Evolutionary conservation across 2,329 filamentous ascomycete genomes (phyloP), one percentile per base, ranked within the genome.

Genomic region (Neodidymelliopsis sp.): DNA sequence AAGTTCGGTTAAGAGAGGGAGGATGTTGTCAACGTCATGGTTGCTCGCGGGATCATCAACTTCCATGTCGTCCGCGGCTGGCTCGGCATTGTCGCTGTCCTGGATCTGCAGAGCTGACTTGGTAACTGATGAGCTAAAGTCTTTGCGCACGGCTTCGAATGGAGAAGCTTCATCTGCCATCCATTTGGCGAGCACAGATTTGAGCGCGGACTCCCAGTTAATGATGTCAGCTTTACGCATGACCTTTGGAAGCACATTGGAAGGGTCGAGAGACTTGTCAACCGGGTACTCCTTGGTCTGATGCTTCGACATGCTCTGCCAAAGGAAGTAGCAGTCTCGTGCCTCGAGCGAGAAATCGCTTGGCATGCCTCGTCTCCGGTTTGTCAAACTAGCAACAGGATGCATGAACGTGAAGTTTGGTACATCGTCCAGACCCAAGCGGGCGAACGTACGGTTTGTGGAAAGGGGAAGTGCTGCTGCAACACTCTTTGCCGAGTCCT

Each of bases 341-440:
- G 88, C 82, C 64, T 92, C 89, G 1, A 93, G 75, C 19, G 75
- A 81, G 8, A 91, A 74, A 69, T 91, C 88, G 22, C 84, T 79
- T 0, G 89, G 83, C 13, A 87, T 81, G 0, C 81, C 83, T n/a
- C 82, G 78, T 27, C 80, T 81, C 25, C 80, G 79, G 54, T 88
- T 83, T 8, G 83, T 73, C 1, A 91, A 73, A 53, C 81, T 83
- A 4, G 81, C 79, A 12, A 90, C 75, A 0, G 88, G 88, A 65
- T 91, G 88, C 27, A 91, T 74, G 53, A 84, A 85, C 0, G 69
- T 67, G 61, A 89, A 84, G 10, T 77, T 77, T 3, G 71, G 63
- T 12, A 75, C 70, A 24, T 74, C 72, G 40, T 81, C 79, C 12
- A 84, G 66, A 34, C 77, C 81, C 22, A 80, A 70, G 16, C 74